A percentile compares a stretch with the other conserved stretches of the same genome.
Evolutionary conservation across 2,329 filamentous ascomycete genomes (phyloP).

Genomic region (Fusarium oligoseptatum): DNA sequence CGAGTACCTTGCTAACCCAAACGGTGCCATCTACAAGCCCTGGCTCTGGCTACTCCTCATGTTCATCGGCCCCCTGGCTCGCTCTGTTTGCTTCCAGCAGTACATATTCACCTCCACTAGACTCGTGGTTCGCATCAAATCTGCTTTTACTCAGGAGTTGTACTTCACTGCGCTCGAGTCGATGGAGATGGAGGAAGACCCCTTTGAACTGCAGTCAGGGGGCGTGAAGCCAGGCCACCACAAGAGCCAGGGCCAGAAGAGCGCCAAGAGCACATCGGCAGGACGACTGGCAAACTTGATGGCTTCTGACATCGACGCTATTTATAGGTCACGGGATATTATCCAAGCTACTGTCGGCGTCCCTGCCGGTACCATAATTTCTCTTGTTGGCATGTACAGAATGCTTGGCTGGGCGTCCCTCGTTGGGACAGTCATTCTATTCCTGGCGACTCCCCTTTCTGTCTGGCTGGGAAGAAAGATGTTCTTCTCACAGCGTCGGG

Average conservation of each 20-base stretch:
- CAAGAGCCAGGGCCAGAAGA: conserved; percentile 49
- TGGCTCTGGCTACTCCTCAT: conserved; percentile 68
- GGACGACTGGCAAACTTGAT: conserved; percentile 69
- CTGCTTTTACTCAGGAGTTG: conserved; percentile 69
- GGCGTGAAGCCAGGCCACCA: conserved; percentile 44
- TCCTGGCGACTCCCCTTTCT: conserved; percentile 64
- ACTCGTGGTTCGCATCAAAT: conserved; percentile 68
- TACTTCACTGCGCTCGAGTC: conserved; percentile 68
- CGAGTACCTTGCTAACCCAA: conserved; percentile 62
- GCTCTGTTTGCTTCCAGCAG: conserved; percentile 66
- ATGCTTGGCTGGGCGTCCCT: conserved; percentile 69
- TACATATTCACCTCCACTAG: conserved; percentile 70
- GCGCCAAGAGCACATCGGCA: conserved; percentile 58
- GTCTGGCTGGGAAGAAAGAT: conserved; percentile 63
- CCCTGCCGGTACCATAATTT: conserved; percentile 61
- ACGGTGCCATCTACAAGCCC: conserved; percentile 60
- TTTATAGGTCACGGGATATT: conserved; percentile 65
- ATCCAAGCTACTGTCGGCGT: conserved; percentile 61
- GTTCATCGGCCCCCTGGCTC: conserved; percentile 62
- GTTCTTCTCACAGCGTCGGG: conserved; percentile 63
- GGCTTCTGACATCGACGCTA: conserved; percentile 69
- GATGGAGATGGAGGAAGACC: conserved; percentile 69
- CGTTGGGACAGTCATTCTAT: conserved; percentile 63
- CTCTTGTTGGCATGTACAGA: conserved; percentile 65
- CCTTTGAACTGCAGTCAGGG: conserved; percentile 52